Percentiles rank a stretch among this genome's conserved stretches.
Evolutionary conservation across 2,329 filamentous ascomycete genomes (phyloP).

Genomic region (Keithomyces neogunnii): DNA sequence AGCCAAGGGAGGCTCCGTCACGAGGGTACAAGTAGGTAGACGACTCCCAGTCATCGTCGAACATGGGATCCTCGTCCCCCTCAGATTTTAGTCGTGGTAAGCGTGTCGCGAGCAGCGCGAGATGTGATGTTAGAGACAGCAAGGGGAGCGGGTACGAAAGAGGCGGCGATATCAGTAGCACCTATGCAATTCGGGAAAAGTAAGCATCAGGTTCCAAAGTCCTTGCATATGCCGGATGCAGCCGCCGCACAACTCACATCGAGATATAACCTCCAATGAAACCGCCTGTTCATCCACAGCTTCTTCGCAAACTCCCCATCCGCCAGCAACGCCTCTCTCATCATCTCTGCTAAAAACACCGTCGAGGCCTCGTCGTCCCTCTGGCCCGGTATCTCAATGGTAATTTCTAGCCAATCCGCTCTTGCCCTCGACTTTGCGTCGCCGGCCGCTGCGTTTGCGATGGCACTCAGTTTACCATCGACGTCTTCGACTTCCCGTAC

Average conservation of each 20-base stretch:
- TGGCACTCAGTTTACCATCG: conserved; percentile 8
- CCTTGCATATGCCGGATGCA: background rate
- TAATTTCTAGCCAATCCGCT: conserved; percentile 77
- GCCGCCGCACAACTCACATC: conserved; percentile 55
- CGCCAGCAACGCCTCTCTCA: conserved; percentile 75
- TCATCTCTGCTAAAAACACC: conserved; percentile 79
- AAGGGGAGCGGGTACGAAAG: conserved; percentile 89
- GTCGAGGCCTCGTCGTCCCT: conserved; percentile 87
- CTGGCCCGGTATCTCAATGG: conserved; percentile 83
- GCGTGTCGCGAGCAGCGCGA: conserved; percentile 81
- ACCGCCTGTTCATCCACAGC: conserved; percentile 80
- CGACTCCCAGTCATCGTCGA: conserved; percentile 95
- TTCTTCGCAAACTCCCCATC: conserved; percentile 61
- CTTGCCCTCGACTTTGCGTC: conserved; percentile 34
- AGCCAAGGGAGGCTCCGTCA: conserved; percentile 20
- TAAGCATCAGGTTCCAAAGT: background rate
- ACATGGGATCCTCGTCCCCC: conserved; percentile 90
- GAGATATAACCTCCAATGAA: conserved; percentile 94
- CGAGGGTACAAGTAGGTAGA: conserved; percentile 68
- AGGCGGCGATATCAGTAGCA: conserved; percentile 86
- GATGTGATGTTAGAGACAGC: conserved; percentile 84
- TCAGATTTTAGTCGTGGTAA: conserved; percentile 81
- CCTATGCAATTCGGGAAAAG: conserved; percentile 40
- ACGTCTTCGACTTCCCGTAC: conserved; percentile 17
- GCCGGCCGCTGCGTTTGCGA: conserved; percentile 30